Percentiles rank a stretch among this genome's conserved stretches.
These are phyloP conservation scores for Exophiala viscosa DNA, from an alignment of 2,329 filamentous ascomycete species.

Conservation along the genomic window DNA sequence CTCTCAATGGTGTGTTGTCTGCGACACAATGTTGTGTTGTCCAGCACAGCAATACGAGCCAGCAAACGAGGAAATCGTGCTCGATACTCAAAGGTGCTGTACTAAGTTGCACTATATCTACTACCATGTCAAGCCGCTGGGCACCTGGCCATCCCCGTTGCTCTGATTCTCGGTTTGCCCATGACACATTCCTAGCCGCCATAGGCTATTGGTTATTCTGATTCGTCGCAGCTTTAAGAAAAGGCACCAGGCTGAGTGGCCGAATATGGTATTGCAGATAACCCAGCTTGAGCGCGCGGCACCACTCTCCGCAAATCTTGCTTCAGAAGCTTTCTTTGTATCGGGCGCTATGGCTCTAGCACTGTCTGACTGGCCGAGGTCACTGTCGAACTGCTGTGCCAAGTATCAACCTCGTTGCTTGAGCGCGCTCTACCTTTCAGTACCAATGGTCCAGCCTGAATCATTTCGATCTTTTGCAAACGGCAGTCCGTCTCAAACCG, in stretches of 20 bases:
- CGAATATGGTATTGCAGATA: background rate
- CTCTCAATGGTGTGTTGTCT: background rate
- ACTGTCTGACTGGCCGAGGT: constrained; percentile 10
- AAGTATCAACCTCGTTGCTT: background rate
- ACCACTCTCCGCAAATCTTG: constrained; percentile 4
- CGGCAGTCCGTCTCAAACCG: constrained; percentile 11
- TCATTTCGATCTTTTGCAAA: constrained; percentile 6
- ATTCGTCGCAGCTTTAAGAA: constrained; percentile 17
- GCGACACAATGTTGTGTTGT: background rate
- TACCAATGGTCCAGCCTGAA: constrained; percentile 9
- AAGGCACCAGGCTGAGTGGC: constrained; percentile 13
- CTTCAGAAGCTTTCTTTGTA: background rate
- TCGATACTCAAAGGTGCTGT: background rate
- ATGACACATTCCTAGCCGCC: constrained; percentile 14
- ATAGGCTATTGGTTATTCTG: constrained; percentile 6
- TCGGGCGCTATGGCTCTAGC: constrained; percentile 12
- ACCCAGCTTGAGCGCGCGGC: constrained; percentile 20
- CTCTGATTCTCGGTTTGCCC: constrained; percentile 3
- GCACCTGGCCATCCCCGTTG: constrained; percentile 20
- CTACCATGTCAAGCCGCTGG: constrained; percentile 20
- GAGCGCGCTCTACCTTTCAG: constrained; percentile 8
- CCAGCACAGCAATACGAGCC: background rate
- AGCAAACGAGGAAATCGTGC: constrained; percentile 1
- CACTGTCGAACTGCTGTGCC: background rate
- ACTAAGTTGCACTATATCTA: constrained; percentile 19